Evolutionary conservation across 2,329 filamentous ascomycete species (phyloP).

Genomic region (Teratosphaeriaceae sp.): DNA sequence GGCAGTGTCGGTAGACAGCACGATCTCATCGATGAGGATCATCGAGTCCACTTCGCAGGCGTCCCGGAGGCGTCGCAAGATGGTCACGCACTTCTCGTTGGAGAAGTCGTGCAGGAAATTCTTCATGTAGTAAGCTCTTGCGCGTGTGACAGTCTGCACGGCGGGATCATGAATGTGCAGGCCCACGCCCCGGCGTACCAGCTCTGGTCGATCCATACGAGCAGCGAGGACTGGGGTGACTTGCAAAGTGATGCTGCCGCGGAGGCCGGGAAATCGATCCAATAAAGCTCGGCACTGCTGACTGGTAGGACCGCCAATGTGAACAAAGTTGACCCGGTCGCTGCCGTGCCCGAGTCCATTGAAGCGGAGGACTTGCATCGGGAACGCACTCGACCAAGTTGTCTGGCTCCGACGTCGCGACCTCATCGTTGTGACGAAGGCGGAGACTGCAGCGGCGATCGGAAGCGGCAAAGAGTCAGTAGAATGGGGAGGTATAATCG

Average conservation of each 20-base stretch:
- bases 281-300: conserved; percentile 7
- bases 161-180: conserved; percentile 16
- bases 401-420: background rate
- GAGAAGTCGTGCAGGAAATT: conserved; percentile 20
- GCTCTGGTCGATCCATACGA: background rate
- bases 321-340: conserved; percentile 10
- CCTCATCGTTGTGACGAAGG: conserved; percentile 10
- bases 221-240: conserved; percentile 7
- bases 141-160: conserved; percentile 15
- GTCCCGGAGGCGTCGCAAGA: conserved; percentile 12
- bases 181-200: conserved; percentile 7
- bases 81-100: conserved; percentile 13
- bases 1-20: conserved; percentile 7
- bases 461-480: no score
- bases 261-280: conserved; percentile 7
- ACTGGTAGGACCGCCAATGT: conserved; percentile 13
- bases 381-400: conserved; percentile 6
- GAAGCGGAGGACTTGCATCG: conserved; percentile 5
- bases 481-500: conserved; percentile 3
- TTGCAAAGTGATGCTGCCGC: conserved; percentile 13
- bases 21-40: conserved; percentile 12
- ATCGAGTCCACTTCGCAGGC: conserved; percentile 11
- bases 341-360: background rate
- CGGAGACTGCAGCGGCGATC: conserved; percentile 4
- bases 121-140: conserved; percentile 25